Evolutionary conservation across 257 asterid species (phyloP), one percentile per base, ranked within the genome.

Genomic region (Thymus quinquecostatus): DNA sequence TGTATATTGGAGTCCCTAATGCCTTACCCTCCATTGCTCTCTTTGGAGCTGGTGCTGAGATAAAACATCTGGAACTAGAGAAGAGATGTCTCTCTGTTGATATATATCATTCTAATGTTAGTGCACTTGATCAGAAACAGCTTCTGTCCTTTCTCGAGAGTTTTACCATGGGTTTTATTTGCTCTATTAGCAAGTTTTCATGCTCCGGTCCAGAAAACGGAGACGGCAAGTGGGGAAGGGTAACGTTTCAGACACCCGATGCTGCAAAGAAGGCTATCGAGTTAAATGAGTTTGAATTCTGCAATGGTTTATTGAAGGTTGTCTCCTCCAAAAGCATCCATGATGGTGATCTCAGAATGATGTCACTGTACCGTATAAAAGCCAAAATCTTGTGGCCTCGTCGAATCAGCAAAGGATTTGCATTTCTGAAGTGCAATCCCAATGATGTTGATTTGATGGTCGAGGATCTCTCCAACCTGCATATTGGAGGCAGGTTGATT

Each of bases 351-450:
- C 71, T 80, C 67, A 89, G 79, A 74, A 53, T 84, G 80, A 73
- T 70, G 54, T 79, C 88, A 9, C 79, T 68, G 72, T 84, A 88
- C 69, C 75, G 84, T 62, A 76, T 95, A 61, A 88, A 71, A 80
- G 96, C 99, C 67, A 92, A 75, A 80, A 81, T 95, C 66, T 69
- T 6, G 56, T 95, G 99, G 99, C 98, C 98, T 72, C 97, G 99
- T 70, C 86, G 91, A 74, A 48, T 21, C 75, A 91, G 99, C 84
- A 91, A 69, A 80, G 98, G 99, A 73, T n/a, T 76, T 54, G 99
- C 87, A 8, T 65, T 91, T 64, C 77, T 84, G 79, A 89, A 75
- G 80, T 95, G 99, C 36, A 66, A 81, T 54, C 83, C 80, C n/a
- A 68, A 43, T 63, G 98, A 92, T 77, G 90, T 88, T 63, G 64